phyloP scores from a whole-genome alignment of 1,284 basidiomycete species.

The Termitomyces sp. region DNA sequence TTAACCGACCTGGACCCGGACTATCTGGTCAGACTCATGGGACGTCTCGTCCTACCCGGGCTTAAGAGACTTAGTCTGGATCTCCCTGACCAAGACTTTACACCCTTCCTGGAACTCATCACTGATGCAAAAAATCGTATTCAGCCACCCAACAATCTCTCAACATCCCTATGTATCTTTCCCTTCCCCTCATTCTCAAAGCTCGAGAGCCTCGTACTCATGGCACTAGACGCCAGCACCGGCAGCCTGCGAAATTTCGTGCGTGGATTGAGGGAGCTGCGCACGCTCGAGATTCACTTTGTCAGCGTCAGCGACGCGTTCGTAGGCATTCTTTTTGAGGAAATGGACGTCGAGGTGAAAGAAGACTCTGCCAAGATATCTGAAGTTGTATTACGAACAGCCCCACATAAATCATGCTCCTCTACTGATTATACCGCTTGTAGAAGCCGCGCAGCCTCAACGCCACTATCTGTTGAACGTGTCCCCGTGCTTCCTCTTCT shows the following conservation, averaged over 20 bases:
- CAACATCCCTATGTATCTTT: conserved; percentile 1
- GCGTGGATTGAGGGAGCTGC: conserved; percentile 28
- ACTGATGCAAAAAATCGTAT: conserved; percentile 16
- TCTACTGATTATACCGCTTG: background rate
- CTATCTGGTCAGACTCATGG: conserved; percentile 40
- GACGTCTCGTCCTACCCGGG: conserved; percentile 38
- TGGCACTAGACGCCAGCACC: conserved; percentile 39
- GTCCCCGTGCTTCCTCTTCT: conserved; percentile 25
- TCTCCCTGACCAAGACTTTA: conserved; percentile 48
- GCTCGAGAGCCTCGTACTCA: conserved; percentile 39
- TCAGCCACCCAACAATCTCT: background rate
- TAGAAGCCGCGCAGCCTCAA: background rate
- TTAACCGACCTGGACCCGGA: conserved; percentile 52
- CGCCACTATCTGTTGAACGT: background rate
- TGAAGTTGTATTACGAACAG: background rate
- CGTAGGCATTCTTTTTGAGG: conserved; percentile 31
- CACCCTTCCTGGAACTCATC: conserved; percentile 39
- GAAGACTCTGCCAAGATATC: conserved; percentile 6
- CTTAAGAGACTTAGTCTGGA: conserved; percentile 42
- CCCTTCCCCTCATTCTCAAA: conserved; percentile 26
- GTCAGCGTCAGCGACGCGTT: conserved; percentile 29
- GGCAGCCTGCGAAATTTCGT: conserved; percentile 36
- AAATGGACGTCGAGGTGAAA: conserved; percentile 10
- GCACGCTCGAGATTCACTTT: conserved; percentile 44
- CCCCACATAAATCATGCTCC: background rate